Base-by-base conservation (phyloP, 768 basidiomycete species). In the Neoboletus magnificus region DNA sequence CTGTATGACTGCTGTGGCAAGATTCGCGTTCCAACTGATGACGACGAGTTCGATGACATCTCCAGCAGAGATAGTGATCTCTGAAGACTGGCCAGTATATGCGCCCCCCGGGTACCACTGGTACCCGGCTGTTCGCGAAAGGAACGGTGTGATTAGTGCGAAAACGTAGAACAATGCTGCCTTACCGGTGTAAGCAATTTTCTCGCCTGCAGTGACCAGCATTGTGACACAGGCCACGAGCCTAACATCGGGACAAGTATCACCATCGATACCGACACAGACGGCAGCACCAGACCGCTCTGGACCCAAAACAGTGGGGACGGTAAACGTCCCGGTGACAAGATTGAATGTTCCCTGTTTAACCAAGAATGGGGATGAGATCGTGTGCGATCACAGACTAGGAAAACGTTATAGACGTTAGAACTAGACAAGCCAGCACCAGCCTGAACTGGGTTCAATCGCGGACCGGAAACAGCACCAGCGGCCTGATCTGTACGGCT, bases 201-300 rank as follows among this genome's bases (percentile, higher is more conserved):
- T 2, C 22, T 23, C 35, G 16, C 10, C 6, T 11, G 40, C 10
- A 20, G 48, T 23, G 15, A 22, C 36, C 18, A n/a, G n/a, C n/a
- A 57, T 43, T 5, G 4, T 25, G 10, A 58, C 8, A 8, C 57
- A 55, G 7, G 56, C 50, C 39, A 51, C 58, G n/a, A 60, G 37
- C n/a, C n/a, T n/a, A 36, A 61, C 42, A 32, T 36, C 50, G 36
- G 6, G 0, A 10, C 60, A 61, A 4, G 43, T 49, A 15, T n/a
- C 16, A 11, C 53, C 58, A 25, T 61, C 60, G 2, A 61, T 55
- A 9, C 60, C 60, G 23, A 61, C 58, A 58, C 60, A 61, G 16
- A 42, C 50, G 12, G 54, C 20, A 16, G 50, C 59, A 37, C 33
- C n/a, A 18, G 23, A 4, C 6, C 42, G 50, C 1, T 2, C 40